Percentiles rank a stretch among this genome's conserved stretches.
Conservation (phyloP, 2,329 filamentous ascomycete species). For the Alternaria incomplexa region DNA sequence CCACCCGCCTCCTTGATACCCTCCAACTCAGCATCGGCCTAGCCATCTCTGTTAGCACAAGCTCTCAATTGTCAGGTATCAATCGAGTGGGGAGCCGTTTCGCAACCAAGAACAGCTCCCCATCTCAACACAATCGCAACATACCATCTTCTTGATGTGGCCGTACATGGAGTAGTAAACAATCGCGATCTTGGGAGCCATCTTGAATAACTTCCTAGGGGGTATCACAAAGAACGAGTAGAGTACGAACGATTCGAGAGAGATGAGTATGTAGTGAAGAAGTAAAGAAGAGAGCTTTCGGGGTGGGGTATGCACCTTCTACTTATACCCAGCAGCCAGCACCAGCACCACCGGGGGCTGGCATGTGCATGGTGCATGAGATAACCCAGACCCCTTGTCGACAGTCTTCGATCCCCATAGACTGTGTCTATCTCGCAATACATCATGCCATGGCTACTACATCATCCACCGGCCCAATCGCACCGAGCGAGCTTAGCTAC, state of each 20-base stretch:
- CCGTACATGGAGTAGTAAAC: constrained; percentile 64
- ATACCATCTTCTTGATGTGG: constrained; percentile 43
- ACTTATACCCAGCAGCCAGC: not conserved
- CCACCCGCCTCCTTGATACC: constrained; percentile 90
- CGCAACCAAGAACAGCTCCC: not conserved
- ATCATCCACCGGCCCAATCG: not conserved
- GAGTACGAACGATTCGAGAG: not conserved
- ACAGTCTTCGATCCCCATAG: not conserved
- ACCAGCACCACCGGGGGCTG: not conserved
- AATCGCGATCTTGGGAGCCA: constrained; percentile 93
- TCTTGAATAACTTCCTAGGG: constrained; percentile 46
- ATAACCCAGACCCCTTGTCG: not conserved
- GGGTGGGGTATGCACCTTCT: not conserved
- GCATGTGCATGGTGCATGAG: not conserved
- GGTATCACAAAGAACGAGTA: constrained; percentile 17
- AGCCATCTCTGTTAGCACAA: not conserved
- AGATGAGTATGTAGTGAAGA: not conserved
- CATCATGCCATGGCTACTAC: not conserved
- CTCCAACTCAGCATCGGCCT: constrained; percentile 91
- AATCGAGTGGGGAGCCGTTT: not conserved
- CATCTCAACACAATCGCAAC: constrained; percentile 7
- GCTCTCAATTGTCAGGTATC: constrained; percentile 1
- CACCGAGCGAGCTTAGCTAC: not conserved
- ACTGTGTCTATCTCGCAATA: not conserved
- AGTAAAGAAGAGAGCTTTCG: not conserved